Percentiles rank a stretch among this genome's conserved stretches.
Evolutionary conservation across 352 stramenopile species (phyloP).

Genomic region (Aphanomyces euteiches): DNA sequence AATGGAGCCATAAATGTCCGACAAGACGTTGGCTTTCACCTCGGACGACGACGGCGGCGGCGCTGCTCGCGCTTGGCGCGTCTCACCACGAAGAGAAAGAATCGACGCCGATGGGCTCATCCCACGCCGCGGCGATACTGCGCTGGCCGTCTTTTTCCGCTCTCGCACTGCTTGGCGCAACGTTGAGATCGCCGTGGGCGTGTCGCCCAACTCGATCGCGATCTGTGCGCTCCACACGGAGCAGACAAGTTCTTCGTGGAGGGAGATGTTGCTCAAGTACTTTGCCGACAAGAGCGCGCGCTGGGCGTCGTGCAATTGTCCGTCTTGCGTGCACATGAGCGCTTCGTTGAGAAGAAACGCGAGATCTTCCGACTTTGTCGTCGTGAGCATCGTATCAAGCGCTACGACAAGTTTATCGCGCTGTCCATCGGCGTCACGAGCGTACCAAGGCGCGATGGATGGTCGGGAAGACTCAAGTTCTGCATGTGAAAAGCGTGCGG

Average conservation of each 20-base stretch:
- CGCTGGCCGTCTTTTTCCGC: background rate
- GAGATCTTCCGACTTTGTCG: background rate
- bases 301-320: conserved; percentile 6
- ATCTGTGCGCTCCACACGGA: conserved; percentile 26
- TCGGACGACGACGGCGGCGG: background rate
- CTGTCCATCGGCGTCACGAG: background rate
- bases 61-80: too few species aligned
- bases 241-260: conserved; percentile 22
- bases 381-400: conserved; percentile 12
- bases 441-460: conserved; percentile 1
- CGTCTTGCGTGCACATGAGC: background rate
- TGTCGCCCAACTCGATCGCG: background rate
- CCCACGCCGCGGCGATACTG: too few species aligned
- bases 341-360: background rate
- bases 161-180: conserved; percentile 8
- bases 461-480: background rate
- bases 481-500: conserved; percentile 12
- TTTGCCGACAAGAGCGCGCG: conserved; percentile 17
- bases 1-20: conserved; percentile 22
- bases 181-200: background rate
- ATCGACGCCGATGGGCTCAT: too few species aligned
- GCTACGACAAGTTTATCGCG: conserved; percentile 11
- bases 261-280: background rate
- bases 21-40: background rate
- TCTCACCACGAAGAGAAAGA: too few species aligned